These are phyloP conservation scores for Bryopsis sp. DNA, from an alignment of 139 green algal species.

Conservation along the genomic window DNA sequence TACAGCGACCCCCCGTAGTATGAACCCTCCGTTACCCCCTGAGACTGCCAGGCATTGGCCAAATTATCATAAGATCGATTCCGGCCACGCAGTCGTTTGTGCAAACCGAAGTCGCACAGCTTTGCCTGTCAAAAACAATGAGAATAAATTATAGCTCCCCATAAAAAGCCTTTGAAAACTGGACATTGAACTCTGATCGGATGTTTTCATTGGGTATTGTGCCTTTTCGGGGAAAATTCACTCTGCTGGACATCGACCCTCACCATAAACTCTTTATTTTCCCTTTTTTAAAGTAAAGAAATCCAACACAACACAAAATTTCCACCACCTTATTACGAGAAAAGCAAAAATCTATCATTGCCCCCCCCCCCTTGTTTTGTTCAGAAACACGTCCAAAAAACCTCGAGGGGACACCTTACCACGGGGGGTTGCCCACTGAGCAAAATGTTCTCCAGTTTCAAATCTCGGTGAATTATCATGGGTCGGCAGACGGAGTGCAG, in stretches of 20 bases:
- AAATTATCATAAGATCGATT: conserved; percentile 19
- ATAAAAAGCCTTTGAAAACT: too few species aligned
- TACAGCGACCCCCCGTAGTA: conserved; percentile 32
- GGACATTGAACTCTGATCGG: background rate
- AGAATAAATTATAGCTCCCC: too few species aligned
- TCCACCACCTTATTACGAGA: background rate
- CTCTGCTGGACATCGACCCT: background rate
- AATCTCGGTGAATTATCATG: conserved; percentile 72
- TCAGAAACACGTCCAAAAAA: background rate
- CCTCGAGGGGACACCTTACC: background rate
- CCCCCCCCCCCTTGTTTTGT: background rate
- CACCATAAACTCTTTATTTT: background rate
- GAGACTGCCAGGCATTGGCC: background rate
- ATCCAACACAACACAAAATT: background rate
- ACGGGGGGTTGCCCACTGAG: background rate
- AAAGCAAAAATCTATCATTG: background rate
- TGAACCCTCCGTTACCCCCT: conserved; percentile 15
- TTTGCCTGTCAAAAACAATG: conserved; percentile 38
- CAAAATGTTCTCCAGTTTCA: conserved; percentile 40
- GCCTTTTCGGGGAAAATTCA: background rate
- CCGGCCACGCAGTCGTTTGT: conserved; percentile 38
- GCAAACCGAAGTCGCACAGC: conserved; percentile 56
- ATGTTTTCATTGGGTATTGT: background rate
- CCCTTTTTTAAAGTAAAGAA: background rate
- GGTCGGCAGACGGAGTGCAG: conserved; percentile 52